Evolutionary conservation across 345 rosid genomes (phyloP), one percentile per base, ranked within the genome.

Genomic region (Gossypium turneri): DNA sequence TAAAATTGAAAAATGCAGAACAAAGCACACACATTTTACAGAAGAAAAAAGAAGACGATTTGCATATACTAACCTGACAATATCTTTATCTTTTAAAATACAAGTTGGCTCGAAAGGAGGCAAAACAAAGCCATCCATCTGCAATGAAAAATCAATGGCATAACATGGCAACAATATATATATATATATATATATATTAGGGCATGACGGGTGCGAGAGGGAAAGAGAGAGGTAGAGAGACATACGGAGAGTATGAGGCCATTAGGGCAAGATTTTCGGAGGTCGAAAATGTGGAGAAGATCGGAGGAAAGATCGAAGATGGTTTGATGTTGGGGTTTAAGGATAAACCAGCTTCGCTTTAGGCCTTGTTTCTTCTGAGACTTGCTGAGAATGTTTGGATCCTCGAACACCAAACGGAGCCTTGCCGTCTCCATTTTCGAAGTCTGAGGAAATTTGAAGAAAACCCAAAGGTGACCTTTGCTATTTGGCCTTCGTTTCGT

Each of bases 81-180:
- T 79, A 71, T 96, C 99, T 70, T 84, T 88, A 77, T 96, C 97
- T 82, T 87, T 89, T 73, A 96, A 82, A 67, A 96, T 76, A 72
- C 80, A 79, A 77, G 89, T 89, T 2, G 92, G 87, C 83, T 93
- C 98, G 17, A 93, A 93, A 20, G 94, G 87, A 4, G 98, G 99
- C 70, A 96, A 81, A 80, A 79, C 91, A 78, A 91, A 93, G 8
- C 93, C 97, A 73, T 93, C 97, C 99, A 95, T 95, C 99, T 94
- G 86, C 62, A 82, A 81, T 2, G n/a, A n/a, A 70, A 76, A 73
- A 79, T 24, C 4, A 78, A 70, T 12, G 81, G 44, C n/a, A 64
- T 60, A 24, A 67, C 73, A 75, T 15, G 20, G 22, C 27, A 34
- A 24, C 29, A 16, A 19, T 2, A 7, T 17, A 51, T 3, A 17